Evolutionary conservation across 495 filamentous ascomycete genomes (phyloP).

Genomic region (Neurospora sp.): DNA sequence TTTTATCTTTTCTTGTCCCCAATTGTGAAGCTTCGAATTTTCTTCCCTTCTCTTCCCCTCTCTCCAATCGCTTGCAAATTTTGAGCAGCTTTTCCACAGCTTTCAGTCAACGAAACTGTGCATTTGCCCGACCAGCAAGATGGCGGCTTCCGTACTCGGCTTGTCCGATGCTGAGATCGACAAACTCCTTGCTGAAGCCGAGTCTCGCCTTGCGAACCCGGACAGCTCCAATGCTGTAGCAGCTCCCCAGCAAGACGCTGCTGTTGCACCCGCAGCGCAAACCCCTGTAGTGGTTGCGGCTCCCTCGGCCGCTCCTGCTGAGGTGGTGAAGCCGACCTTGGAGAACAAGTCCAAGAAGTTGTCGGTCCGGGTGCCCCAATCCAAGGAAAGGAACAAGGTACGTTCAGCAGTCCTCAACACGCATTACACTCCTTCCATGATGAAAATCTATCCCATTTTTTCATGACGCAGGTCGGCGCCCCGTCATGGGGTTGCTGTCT

Average conservation of each 20-base stretch:
- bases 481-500: constrained; percentile 34
- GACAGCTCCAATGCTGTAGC: constrained; percentile 5
- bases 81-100: not conserved
- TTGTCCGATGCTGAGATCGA: constrained; percentile 23
- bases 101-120: not conserved
- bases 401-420: not conserved
- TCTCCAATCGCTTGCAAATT: not conserved
- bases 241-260: not conserved
- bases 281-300: constrained; percentile 3
- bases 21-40: constrained; percentile 7
- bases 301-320: constrained; percentile 12
- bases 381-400: constrained; percentile 34
- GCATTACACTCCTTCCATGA: constrained; percentile 17
- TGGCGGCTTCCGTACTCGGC: constrained; percentile 10
- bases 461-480: constrained; percentile 35
- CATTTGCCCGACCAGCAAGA: constrained; percentile 2
- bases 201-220: constrained; percentile 19
- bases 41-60: constrained; percentile 4
- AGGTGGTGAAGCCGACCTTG: constrained; percentile 9
- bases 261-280: constrained; percentile 4
- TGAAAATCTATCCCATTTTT: constrained; percentile 29
- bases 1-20: not conserved
- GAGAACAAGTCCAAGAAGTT: constrained; percentile 23
- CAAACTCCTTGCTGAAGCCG: constrained; percentile 21
- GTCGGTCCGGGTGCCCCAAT: constrained; percentile 32